Evolutionary conservation across 2,329 filamentous ascomycete species (phyloP), one percentile per base, ranked within the genome.

Genomic region (Aspergillus texensis): DNA sequence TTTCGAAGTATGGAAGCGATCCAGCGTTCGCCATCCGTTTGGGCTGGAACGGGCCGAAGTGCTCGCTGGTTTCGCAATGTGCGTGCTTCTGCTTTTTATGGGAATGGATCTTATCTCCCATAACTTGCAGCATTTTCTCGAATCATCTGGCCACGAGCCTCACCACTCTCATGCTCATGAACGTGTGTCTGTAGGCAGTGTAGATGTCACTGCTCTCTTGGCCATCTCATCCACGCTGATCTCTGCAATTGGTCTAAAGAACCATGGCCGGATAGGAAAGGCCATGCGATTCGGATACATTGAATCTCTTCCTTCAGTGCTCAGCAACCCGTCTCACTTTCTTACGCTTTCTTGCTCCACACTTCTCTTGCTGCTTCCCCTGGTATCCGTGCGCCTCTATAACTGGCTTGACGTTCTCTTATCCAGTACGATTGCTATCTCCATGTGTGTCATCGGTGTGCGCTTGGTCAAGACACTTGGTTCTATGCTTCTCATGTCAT

Each of bases 1-100:
- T 77, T 99, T 99, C 72, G 95, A 99, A 76, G 94, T 98, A 46
- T 99, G 95, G 95, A 92, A 93, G 68, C 88, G 94, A 54, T 94
- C 92, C 70, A 96, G 90, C 69, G 91, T 99, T 70, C 89, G 94
- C 28, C 93, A 99, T 78, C 95, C 95, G 0, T 99, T 99, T 74
- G 94, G 87, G 4, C 86, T 99, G 28, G 93, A 97, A 80, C 88
- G 95, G 60, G 91, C 92, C 63, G 95, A 99, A 78, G 94, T 99
- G 6, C 86, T 99, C 19, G 93, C 94, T 41, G 95, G 95, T 21
- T 97, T 99, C 68, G 95, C 94, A 65, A 93, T 98, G 88, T 96
- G 93, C 58, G 91, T 99, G 45, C 93, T 97, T 65, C 86, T 99
- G 14, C 87, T 97, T n/a, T 99, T 99, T 79, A 97, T 97, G 83